Conservation (phyloP, 2,329 filamentous ascomycete species). For the Massarina eburnea region DNA sequence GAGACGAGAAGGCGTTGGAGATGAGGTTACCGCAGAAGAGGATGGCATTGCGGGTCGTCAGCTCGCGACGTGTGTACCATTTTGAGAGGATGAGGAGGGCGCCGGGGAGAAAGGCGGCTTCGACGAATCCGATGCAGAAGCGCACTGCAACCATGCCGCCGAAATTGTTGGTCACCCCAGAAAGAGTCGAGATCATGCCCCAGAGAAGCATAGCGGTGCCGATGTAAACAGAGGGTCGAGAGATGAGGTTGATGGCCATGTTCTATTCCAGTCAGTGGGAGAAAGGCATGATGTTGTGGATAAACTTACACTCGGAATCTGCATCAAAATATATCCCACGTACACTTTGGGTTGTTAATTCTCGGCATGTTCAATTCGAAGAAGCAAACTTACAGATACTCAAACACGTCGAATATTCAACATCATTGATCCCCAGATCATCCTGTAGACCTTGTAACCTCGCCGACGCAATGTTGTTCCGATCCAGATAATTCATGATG, state of each 20-base stretch:
- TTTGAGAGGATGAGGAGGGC: constrained; percentile 65
- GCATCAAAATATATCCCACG: constrained; percentile 22
- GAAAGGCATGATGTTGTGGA: constrained; percentile 2
- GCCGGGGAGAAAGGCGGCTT: constrained; percentile 60
- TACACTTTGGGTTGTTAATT: constrained; percentile 10
- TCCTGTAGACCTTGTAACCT: constrained; percentile 36
- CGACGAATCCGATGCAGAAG: constrained; percentile 43
- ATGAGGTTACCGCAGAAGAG: constrained; percentile 48
- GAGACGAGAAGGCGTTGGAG: constrained; percentile 48
- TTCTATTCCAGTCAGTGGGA: constrained; percentile 45
- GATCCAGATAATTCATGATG: constrained; percentile 38
- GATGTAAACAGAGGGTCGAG: constrained; percentile 40
- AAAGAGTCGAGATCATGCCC: constrained; percentile 43
- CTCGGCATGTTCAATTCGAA: not conserved
- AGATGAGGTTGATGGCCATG: constrained; percentile 46
- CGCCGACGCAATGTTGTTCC: constrained; percentile 40
- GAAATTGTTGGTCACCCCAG: constrained; percentile 35
- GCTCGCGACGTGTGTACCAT: constrained; percentile 64
- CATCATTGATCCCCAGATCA: constrained; percentile 31
- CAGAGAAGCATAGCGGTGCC: constrained; percentile 41
- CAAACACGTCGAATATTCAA: constrained; percentile 37
- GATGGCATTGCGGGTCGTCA: constrained; percentile 43
- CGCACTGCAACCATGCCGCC: constrained; percentile 42
- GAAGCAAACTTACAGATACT: constrained; percentile 26
- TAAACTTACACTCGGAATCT: not conserved